Conservation (phyloP, 768 basidiomycete genomes). For the Mrakia blollopis region DNA sequence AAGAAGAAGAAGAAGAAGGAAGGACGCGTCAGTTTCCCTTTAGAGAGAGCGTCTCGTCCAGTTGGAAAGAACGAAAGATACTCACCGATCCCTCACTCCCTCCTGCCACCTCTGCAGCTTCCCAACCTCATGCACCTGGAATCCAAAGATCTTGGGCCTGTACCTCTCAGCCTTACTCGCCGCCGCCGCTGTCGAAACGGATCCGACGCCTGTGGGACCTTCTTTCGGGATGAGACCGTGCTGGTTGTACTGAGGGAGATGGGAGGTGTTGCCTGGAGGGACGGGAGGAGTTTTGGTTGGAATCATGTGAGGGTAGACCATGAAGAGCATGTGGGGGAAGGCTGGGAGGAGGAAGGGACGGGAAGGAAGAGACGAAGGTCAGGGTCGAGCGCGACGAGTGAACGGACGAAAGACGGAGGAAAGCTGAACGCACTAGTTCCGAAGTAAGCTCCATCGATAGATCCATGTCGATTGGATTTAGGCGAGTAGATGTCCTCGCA, state of each 20-base stretch:
- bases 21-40: not conserved
- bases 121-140: conserved; percentile 89
- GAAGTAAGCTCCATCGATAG: conserved; percentile 97
- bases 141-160: conserved; percentile 90
- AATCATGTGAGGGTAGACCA: conserved; percentile 90
- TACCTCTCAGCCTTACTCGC: conserved; percentile 89
- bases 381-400: too few species aligned
- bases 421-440: conserved; percentile 58
- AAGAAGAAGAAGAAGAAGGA: conserved; percentile 30
- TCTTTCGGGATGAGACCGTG: not conserved
- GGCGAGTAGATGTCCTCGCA: conserved; percentile 99
- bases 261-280: conserved; percentile 13
- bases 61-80: not conserved
- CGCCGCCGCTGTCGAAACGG: conserved; percentile 70
- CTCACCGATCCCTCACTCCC: conserved; percentile 77
- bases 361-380: conserved; percentile 47
- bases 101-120: conserved; percentile 95
- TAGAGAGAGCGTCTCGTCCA: too few species aligned
- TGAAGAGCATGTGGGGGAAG: conserved; percentile 51
- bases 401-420: conserved; percentile 50
- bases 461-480: conserved; percentile 92
- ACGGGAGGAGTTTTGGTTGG: conserved; percentile 62
- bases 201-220: conserved; percentile 40
- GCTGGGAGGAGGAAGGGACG: not conserved
- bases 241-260: conserved; percentile 15